Evolutionary conservation across 257 asterid genomes (phyloP), one percentile per base, ranked within the genome.

Genomic region (Dorcoceras hygrometricum): DNA sequence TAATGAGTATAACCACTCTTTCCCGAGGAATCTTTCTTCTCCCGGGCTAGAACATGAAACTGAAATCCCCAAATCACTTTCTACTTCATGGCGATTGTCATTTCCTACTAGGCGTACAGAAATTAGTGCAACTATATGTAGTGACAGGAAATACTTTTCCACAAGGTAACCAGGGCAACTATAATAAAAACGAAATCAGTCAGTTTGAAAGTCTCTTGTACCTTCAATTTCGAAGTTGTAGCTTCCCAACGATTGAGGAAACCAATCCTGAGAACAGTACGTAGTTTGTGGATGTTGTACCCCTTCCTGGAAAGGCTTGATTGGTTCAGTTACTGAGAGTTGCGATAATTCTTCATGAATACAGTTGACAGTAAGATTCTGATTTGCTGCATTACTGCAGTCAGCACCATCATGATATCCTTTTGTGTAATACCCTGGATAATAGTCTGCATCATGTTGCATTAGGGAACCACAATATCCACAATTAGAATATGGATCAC

Each of bases 401-500:
- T 76, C 90, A 2, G 77, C 39, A 59, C 68, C 83, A 48, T 78
- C 82, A 26, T 82, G 80, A 75, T 81, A 82, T 65, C 78, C 85
- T 73, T 83, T 80, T 54, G 78, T 66, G 78, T 79, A 79, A 53
- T 81, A 78, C 39, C 77, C 84, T 0, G 88, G 64, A 78, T 85
- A 86, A 76, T 82, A 83, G 62, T 80, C 95, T 9, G 77, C 62
- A 24, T 66, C 71, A 53, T 80, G 77, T 71, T 80, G 97, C 25
- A 83, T 24, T 19, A 73, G 20, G 59, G 83, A 73, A 63, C 87
- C 86, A 72, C 84, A 79, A 75, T 83, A 91, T 28, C 87, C 90
- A 71, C 76, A 84, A 71, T 81, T 81, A 25, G 95, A 76, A 75
- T 89, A 89, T n/a, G 96, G 98, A 81, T 89, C 95, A 4, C 95